Evolutionary conservation across 2,329 filamentous ascomycete species (phyloP), one percentile per base, ranked within the genome.

Genomic region (Ascochyta pisi): DNA sequence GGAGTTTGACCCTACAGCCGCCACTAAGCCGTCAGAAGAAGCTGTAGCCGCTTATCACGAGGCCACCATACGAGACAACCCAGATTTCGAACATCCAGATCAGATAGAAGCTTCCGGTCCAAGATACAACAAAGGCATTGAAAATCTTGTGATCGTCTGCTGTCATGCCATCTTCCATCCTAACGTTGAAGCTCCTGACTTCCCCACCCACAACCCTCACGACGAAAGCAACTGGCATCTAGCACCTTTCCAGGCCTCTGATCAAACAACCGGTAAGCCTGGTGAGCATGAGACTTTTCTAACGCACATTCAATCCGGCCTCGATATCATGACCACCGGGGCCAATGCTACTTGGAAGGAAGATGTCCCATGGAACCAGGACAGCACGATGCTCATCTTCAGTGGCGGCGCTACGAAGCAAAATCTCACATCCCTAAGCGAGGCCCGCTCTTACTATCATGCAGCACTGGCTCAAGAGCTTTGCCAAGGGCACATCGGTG

Each of bases 231-330:
- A 77, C 45, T 86, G 84, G 84, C 80, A 92, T 27, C 87, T 96
- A 15, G 88, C 91, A 48, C 79, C 83, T 29, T 96, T 95, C 68
- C 92, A 96, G 50, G 65, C 66, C 24, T 76, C 76, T 6, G 66
- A 77, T 46, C 51, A 69, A 15, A 51, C 63, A 10, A 71, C 70
- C 4, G 63, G 67, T 15, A 81, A 81, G 71, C 80, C 77, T 19
- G 88, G 89, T 54, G 91, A 96, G 75, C 90, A 89, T 3, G 83
- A 84, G 6, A 96, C 91, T 0, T 96, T 94, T 70, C 82, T 90
- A n/a, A 76, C 83, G 37, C 93, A 96, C 54, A 85, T 91, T 61
- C 82, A 85, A 61, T 83, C 84, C 0, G 91, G 90, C 0, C 70
- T 92, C 6, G 69, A 77, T 29, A 73, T 78, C 0, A 74, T 91